Evolutionary conservation across 441 rosid genomes (phyloP).

Genomic region (Erodium moschatum): DNA sequence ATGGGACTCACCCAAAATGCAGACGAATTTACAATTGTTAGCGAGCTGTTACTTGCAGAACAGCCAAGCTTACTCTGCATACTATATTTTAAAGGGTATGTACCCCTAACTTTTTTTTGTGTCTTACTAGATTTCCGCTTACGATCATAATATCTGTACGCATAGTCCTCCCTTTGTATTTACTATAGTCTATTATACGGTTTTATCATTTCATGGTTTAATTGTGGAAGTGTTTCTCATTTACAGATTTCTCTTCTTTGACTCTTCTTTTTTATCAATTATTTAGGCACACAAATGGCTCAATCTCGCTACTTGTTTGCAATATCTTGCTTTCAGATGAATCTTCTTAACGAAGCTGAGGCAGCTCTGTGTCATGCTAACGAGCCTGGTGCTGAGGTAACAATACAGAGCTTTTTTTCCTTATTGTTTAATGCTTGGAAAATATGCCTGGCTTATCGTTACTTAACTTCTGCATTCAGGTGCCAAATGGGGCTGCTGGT

Average conservation of each 20-base stretch:
- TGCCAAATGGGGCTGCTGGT: slow-evolving; percentile 51
- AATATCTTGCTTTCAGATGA: slow-evolving; percentile 88
- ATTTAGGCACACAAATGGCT: slow-evolving; percentile 74
- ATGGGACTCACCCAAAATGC: slow-evolving; percentile 12
- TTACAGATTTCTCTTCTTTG: slow-evolving; percentile 16
- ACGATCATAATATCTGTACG: neutral
- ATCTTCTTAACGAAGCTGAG: slow-evolving; percentile 92
- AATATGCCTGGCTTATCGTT: slow-evolving; percentile 18
- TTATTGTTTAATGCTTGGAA: neutral
- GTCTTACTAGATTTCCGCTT: slow-evolving; percentile 14
- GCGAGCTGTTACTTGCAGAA: slow-evolving; percentile 84
- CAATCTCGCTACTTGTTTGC: slow-evolving; percentile 98
- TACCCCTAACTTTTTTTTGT: slow-evolving; percentile 2
- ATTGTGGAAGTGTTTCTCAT: slow-evolving; percentile 17
- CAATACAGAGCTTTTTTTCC: neutral
- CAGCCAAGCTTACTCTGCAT: slow-evolving; percentile 82
- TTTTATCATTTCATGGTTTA: neutral
- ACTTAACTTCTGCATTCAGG: slow-evolving; percentile 33
- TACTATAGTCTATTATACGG: neutral
- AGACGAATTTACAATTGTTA: slow-evolving; percentile 75
- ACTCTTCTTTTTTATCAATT: slow-evolving; percentile 20
- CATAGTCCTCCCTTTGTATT: neutral
- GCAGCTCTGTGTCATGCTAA: slow-evolving; percentile 65
- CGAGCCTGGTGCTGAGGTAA: slow-evolving; percentile 81
- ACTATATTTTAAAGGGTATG: slow-evolving; percentile 77